Percentiles rank a stretch among this genome's conserved stretches.
phyloP scores from a whole-genome alignment of 306 rosid genomes.

The Cajanus cajan region DNA sequence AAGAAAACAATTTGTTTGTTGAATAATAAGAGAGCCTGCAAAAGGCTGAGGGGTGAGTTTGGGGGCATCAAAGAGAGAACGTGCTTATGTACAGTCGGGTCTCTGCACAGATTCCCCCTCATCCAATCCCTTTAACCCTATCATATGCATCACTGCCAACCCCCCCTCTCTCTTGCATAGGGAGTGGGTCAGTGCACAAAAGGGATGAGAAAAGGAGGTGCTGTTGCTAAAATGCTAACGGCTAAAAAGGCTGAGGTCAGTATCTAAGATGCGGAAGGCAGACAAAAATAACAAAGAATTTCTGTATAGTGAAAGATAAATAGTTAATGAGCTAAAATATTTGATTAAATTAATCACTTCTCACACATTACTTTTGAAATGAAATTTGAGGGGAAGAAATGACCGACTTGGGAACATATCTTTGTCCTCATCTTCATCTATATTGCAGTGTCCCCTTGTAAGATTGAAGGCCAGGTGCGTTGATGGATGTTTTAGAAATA shows the following conservation, averaged over 20 bases:
- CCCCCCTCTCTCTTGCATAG: background rate
- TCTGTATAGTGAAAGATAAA: constrained; percentile 10
- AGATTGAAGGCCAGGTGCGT: constrained; percentile 27
- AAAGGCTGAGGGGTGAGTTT: constrained; percentile 45
- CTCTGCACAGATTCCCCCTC: constrained; percentile 64
- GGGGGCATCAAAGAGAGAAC: constrained; percentile 52
- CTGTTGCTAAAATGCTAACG: constrained; percentile 38
- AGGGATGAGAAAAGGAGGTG: constrained; percentile 15
- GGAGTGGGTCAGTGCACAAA: constrained; percentile 37
- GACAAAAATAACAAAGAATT: constrained; percentile 4
- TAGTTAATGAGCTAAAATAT: background rate
- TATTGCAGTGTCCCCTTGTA: constrained; percentile 4
- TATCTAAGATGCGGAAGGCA: background rate
- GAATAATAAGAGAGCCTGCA: constrained; percentile 38
- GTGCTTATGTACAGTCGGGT: constrained; percentile 48
- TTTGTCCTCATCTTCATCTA: constrained; percentile 18
- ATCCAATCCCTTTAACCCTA: constrained; percentile 44
- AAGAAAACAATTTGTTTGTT: constrained; percentile 27
- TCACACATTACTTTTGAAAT: background rate
- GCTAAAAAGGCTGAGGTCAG: constrained; percentile 24
- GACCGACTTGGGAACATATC: constrained; percentile 31
- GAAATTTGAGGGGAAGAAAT: constrained; percentile 9
- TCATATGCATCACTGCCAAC: constrained; percentile 38
- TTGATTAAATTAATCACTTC: background rate
- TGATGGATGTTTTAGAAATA: constrained; percentile 15